These are phyloP conservation scores for Trichoderma sp. DNA, from an alignment of 2,329 filamentous ascomycete species.

Conservation along the genomic window DNA sequence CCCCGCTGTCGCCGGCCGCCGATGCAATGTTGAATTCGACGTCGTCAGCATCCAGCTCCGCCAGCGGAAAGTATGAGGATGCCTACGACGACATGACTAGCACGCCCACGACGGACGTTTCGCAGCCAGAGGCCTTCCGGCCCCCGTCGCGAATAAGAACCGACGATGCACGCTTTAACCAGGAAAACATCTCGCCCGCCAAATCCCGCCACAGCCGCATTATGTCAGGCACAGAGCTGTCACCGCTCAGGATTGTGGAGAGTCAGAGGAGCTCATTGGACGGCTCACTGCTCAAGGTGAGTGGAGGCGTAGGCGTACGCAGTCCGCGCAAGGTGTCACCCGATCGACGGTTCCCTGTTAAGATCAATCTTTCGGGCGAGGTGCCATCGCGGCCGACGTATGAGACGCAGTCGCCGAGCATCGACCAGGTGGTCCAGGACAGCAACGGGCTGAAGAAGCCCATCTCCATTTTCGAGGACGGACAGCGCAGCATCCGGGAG, in stretches of 20 bases:
- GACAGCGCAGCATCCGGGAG: constrained; percentile 32
- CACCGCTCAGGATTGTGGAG: constrained; percentile 55
- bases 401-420: constrained; percentile 41
- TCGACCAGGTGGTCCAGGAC: constrained; percentile 53
- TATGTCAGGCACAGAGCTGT: constrained; percentile 55
- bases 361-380: constrained; percentile 42
- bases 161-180: constrained; percentile 34
- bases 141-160: constrained; percentile 26
- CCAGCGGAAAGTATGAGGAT: constrained; percentile 29
- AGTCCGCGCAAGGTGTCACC: constrained; percentile 50
- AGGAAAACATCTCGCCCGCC: constrained; percentile 47
- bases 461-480: constrained; percentile 62
- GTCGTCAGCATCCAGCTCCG: constrained; percentile 30
- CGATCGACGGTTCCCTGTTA: constrained; percentile 60
- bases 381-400: constrained; percentile 23
- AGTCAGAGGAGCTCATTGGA: constrained; percentile 30
- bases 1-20: constrained; percentile 40
- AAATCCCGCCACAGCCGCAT: constrained; percentile 53
- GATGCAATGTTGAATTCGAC: constrained; percentile 39
- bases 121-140: neutral
- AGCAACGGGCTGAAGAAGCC: constrained; percentile 57
- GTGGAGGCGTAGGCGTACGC: constrained; percentile 31
- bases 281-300: constrained; percentile 24
- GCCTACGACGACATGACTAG: constrained; percentile 35
- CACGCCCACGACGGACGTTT: constrained; percentile 19